Evolutionary conservation across 495 filamentous ascomycete species (phyloP).

Genomic region (Xylaria sp.): DNA sequence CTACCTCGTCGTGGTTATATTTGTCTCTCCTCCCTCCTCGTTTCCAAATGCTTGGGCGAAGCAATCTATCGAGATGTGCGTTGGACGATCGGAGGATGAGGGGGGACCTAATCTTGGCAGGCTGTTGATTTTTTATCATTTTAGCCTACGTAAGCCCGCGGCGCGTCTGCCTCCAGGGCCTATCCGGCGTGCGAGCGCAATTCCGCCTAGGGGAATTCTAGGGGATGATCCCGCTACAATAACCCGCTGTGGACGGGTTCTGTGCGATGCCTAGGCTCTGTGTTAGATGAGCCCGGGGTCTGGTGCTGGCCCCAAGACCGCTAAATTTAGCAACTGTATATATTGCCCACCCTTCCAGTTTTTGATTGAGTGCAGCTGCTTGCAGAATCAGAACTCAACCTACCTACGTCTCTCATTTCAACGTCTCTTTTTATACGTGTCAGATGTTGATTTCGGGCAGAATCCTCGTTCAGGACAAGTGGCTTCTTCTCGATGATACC

Average conservation of each 20-base stretch:
- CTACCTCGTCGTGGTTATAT: not conserved
- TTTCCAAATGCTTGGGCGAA: conserved; percentile 15
- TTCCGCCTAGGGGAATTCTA: conserved; percentile 14
- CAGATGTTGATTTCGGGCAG: not conserved
- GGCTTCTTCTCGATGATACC: conserved; percentile 6
- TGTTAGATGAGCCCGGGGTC: conserved; percentile 8
- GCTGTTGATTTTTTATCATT: not conserved
- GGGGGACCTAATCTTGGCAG: conserved; percentile 11
- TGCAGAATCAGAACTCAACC: not conserved
- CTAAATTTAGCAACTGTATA: conserved; percentile 27
- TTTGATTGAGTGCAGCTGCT: conserved; percentile 18
- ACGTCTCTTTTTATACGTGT: not conserved
- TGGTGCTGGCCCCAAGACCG: not conserved
- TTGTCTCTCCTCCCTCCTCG: not conserved
- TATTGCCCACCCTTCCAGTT: conserved; percentile 20
- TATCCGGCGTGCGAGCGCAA: conserved; percentile 3
- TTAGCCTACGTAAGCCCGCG: conserved; percentile 22
- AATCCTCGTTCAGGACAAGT: conserved; percentile 1
- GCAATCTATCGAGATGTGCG: not conserved
- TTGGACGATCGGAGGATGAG: not conserved
- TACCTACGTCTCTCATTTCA: conserved; percentile 2
- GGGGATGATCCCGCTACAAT: conserved; percentile 20
- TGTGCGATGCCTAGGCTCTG: conserved; percentile 20
- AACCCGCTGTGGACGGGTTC: not conserved
- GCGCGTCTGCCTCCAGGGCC: conserved; percentile 19